phyloP scores from a whole-genome alignment of 768 basidiomycete genomes.

The Boletus rufocinnamomeus region DNA sequence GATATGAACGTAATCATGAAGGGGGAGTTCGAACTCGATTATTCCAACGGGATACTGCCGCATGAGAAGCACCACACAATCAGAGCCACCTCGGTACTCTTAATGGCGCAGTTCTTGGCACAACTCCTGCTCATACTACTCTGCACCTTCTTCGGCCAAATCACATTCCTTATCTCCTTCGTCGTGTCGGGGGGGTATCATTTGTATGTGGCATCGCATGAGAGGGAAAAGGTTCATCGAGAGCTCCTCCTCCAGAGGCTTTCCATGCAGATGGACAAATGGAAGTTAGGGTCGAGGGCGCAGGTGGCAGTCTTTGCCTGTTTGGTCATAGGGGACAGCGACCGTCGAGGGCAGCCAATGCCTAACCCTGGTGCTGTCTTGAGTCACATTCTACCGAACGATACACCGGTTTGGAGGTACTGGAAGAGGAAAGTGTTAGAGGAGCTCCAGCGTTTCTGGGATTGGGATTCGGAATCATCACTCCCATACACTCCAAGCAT shows the following conservation, averaged over 20 bases:
- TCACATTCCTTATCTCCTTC: constrained; percentile 32
- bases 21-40: constrained; percentile 36
- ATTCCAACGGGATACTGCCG: constrained; percentile 7
- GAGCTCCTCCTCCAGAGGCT: constrained; percentile 21
- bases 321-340: constrained; percentile 17
- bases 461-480: background rate
- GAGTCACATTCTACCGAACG: constrained; percentile 27
- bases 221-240: constrained; percentile 26
- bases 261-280: constrained; percentile 13
- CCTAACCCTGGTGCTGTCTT: constrained; percentile 10
- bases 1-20: constrained; percentile 33
- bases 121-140: constrained; percentile 36
- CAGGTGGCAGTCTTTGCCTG: constrained; percentile 34
- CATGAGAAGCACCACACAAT: constrained; percentile 13
- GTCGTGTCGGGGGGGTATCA: constrained; percentile 37
- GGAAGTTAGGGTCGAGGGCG: constrained; percentile 24
- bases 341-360: background rate
- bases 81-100: constrained; percentile 28
- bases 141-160: constrained; percentile 36
- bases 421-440: constrained; percentile 29
- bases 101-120: constrained; percentile 31
- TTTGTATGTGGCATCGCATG: constrained; percentile 33
- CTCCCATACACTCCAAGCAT: constrained; percentile 19
- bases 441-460: constrained; percentile 21
- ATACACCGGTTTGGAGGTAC: constrained; percentile 30